phyloP scores from a whole-genome alignment of 176 grass and related monocot species.

The Oryza punctata region DNA sequence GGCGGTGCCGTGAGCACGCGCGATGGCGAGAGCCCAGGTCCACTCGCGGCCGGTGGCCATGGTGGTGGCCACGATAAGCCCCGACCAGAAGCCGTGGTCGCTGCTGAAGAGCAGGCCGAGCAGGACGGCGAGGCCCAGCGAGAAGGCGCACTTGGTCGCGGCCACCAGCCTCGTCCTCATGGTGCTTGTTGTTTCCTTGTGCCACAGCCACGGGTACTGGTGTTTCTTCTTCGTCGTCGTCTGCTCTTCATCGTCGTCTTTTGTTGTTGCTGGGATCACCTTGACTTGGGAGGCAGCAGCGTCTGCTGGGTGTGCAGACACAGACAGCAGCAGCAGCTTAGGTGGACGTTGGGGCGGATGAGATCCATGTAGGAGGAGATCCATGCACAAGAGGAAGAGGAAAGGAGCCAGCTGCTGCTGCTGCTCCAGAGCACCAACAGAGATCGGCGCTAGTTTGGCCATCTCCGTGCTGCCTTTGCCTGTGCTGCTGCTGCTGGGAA shows the following conservation, averaged over 20 bases:
- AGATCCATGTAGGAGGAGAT: conserved; percentile 34
- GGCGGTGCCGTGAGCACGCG: conserved; percentile 66
- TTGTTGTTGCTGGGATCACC: background rate
- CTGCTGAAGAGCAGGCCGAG: conserved; percentile 73
- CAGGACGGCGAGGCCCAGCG: conserved; percentile 66
- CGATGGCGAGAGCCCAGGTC: conserved; percentile 55
- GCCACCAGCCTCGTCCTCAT: conserved; percentile 24
- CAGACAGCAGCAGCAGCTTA: background rate
- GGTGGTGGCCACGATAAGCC: conserved; percentile 80
- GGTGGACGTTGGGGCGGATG: background rate
- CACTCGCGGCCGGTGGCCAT: conserved; percentile 55
- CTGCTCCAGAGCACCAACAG: background rate
- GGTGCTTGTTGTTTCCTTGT: background rate
- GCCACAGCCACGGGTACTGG: background rate
- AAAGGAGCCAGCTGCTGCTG: conserved; percentile 42
- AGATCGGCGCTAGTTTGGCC: background rate
- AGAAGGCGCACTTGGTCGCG: conserved; percentile 62
- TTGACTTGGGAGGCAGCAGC: background rate
- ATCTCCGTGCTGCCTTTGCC: background rate
- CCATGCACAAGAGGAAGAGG: conserved; percentile 72
- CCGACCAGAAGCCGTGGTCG: conserved; percentile 80
- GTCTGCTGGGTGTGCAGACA: too few species aligned
- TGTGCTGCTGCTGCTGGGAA: too few species aligned
- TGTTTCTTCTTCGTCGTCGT: conserved; percentile 25
- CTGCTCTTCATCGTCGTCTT: background rate